Conservation (phyloP, 1,284 basidiomycete species). For the Pseudozyma sp. region DNA sequence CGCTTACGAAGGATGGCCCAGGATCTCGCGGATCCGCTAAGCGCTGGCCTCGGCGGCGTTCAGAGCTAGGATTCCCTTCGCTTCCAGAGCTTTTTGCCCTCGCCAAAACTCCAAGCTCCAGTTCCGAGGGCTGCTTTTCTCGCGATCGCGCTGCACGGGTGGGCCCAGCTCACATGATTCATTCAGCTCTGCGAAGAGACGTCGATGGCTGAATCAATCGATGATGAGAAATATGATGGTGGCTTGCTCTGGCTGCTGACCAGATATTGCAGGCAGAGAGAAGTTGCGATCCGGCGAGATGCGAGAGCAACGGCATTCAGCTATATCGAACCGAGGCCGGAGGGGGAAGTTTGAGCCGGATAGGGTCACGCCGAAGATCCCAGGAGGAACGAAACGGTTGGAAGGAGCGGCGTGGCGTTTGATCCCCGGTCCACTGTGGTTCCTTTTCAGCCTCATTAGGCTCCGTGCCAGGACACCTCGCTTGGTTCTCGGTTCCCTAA, state of each 20-base stretch:
- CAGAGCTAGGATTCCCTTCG: too few species aligned
- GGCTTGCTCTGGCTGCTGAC: background rate
- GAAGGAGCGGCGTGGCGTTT: constrained; percentile 1
- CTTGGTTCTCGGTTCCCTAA: background rate
- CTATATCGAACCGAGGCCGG: background rate
- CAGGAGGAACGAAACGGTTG: background rate
- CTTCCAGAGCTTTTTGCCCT: background rate
- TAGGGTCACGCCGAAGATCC: background rate
- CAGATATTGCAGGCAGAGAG: background rate
- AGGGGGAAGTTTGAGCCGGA: background rate
- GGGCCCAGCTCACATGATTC: constrained; percentile 6
- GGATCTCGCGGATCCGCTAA: constrained; percentile 1
- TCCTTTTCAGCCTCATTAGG: background rate
- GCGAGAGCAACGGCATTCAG: too few species aligned
- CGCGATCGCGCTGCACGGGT: constrained; percentile 24
- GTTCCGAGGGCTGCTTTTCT: too few species aligned
- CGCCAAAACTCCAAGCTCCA: background rate
- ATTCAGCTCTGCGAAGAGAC: too few species aligned
- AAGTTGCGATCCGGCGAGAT: too few species aligned
- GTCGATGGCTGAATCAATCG: too few species aligned
- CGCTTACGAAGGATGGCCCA: background rate
- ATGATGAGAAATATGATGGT: background rate
- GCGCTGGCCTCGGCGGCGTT: background rate
- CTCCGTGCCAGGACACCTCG: background rate
- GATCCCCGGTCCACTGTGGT: background rate